Evolutionary conservation across 331 rosid genomes (phyloP).

Genomic region (Rhamnella rubrinervis): DNA sequence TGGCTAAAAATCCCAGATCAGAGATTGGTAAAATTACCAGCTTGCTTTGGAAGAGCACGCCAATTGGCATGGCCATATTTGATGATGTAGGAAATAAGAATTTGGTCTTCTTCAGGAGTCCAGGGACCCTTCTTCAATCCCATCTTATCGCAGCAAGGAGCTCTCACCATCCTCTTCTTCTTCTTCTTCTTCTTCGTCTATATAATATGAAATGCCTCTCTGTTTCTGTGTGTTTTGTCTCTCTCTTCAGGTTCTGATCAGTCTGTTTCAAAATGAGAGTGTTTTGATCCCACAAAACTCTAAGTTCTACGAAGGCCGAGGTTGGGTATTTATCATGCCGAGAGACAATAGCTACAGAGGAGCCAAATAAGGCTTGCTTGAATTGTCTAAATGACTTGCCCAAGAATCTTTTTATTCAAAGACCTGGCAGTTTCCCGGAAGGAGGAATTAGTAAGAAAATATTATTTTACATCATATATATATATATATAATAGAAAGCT

Average conservation of each 20-base stretch:
- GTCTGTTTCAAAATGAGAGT: not conserved
- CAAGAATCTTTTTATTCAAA: slow-evolving; percentile 29
- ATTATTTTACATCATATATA: too few species aligned
- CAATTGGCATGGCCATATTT: slow-evolving; percentile 79
- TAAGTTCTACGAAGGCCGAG: slow-evolving; percentile 14
- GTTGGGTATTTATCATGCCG: slow-evolving; percentile 44
- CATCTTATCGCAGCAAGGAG: slow-evolving; percentile 96
- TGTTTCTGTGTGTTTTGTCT: not conserved
- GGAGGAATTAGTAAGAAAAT: not conserved
- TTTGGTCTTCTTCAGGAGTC: slow-evolving; percentile 80
- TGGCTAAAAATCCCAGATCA: not conserved
- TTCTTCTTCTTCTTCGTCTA: not conserved
- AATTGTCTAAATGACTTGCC: slow-evolving; percentile 22
- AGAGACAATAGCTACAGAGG: not conserved
- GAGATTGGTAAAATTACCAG: slow-evolving; percentile 46
- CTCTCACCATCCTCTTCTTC: slow-evolving; percentile 63
- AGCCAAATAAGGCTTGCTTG: not conserved
- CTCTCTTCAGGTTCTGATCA: not conserved
- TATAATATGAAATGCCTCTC: not conserved
- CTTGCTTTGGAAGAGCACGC: slow-evolving; percentile 96
- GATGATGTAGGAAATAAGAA: slow-evolving; percentile 56
- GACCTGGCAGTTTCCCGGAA: slow-evolving; percentile 46
- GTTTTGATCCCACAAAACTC: slow-evolving; percentile 19
- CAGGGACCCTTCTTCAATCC: slow-evolving; percentile 95
- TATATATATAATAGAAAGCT: too few species aligned